Base-by-base conservation (phyloP, 2,329 filamentous ascomycete genomes). In the Phialophora expanda region DNA sequence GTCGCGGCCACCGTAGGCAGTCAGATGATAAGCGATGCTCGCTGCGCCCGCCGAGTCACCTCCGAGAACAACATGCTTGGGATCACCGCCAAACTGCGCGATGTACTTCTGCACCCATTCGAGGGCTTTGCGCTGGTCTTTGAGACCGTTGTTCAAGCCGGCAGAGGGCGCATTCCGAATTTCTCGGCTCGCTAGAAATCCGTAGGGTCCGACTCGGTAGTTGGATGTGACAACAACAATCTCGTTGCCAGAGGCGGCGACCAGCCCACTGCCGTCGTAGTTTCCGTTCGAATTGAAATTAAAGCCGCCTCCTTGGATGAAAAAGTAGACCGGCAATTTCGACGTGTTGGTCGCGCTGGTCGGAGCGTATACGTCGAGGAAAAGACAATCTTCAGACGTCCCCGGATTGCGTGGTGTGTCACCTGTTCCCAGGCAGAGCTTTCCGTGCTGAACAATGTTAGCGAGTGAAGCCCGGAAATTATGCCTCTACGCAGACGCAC, bases 181-280 rank as follows among this genome's bases (percentile, higher is more conserved):
- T 70, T 89, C 84, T 17, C 84, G 78, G 62, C 86, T 81, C 1
- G 86, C 85, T 12, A 93, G 81, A 74, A 93, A 93, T 0, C 91
- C 90, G 70, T 87, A 92, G 0, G 86, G 84, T 0, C 90, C 90
- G 11, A 93, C 89, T 4, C 91, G 87, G 74, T 93, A 93, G 77
- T 92, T 93, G 77, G 91, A 84, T 9, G 83, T 88, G 1, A 93
- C 89, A 0, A 92, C 86, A 0, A 93, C 78, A 28, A 92, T 88
- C 55, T 85, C 81, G 64, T 84, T 78, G 44, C 82, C 80, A 20
- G 85, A 85, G 0, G 87, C 88, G 32, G 81, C 74, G 30, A 89
- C 81, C n/a, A 93, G 76, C 0, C 84, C 86, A 0, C 82, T 83
- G 0, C 85, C 88, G 69, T 91, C 85, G 70, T 85, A 82, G 66